Conservation (phyloP, 176 grass and related monocot genomes). For the Oryza brachyantha region DNA sequence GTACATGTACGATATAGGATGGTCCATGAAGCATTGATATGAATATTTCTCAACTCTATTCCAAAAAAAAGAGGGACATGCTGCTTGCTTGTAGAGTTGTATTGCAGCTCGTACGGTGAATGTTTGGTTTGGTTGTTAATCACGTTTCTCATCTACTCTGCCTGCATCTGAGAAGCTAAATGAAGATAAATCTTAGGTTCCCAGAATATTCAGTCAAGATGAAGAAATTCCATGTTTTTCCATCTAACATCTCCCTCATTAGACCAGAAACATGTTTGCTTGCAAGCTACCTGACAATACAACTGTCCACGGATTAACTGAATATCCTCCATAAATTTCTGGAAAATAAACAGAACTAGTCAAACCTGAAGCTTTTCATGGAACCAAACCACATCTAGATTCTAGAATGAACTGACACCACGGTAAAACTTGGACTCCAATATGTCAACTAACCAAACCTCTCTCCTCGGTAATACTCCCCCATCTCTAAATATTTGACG, state of each 20-base stretch:
- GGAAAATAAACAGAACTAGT: neutral
- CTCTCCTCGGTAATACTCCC: neutral
- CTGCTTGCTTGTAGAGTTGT: too few species aligned
- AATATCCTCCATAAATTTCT: neutral
- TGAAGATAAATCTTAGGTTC: slow-evolving; percentile 28
- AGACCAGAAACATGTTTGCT: slow-evolving; percentile 28
- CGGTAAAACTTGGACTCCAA: neutral
- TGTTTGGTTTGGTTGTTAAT: slow-evolving; percentile 25
- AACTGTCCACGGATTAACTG: neutral
- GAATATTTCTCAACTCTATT: neutral
- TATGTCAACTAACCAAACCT: neutral
- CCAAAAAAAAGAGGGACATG: neutral
- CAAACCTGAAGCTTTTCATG: slow-evolving; percentile 19
- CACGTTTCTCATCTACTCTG: slow-evolving; percentile 41
- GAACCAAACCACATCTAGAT: neutral
- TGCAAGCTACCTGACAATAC: slow-evolving; percentile 30
- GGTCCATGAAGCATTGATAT: neutral
- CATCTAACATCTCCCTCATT: slow-evolving; percentile 28
- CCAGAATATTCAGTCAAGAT: slow-evolving; percentile 21
- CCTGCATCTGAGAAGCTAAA: neutral
- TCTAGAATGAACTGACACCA: neutral
- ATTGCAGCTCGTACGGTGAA: neutral
- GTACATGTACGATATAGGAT: neutral
- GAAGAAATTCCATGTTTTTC: slow-evolving; percentile 24
- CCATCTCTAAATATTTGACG: too few species aligned